phyloP scores from a whole-genome alignment of 179 eudicot genomes.

The Carnegiea gigantea region DNA sequence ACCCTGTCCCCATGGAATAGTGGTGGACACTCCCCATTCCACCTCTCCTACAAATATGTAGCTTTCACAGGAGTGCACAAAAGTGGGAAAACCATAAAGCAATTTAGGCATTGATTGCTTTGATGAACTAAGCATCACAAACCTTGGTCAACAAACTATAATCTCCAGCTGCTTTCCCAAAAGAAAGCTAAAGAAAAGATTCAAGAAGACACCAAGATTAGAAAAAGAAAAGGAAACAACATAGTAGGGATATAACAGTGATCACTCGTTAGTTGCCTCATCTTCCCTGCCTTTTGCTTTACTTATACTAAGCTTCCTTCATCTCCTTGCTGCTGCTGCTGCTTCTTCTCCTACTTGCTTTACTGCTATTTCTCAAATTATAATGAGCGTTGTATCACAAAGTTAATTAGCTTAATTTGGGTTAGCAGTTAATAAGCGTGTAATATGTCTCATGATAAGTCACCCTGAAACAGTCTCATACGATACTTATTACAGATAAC shows the following conservation, averaged over 20 bases:
- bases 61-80: constrained; percentile 22
- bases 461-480: too few species aligned
- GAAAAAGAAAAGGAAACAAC: constrained; percentile 15
- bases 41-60: not conserved
- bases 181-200: constrained; percentile 34
- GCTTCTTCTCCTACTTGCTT: not conserved
- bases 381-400: not conserved
- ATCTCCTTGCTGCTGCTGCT: not conserved
- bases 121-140: constrained; percentile 47
- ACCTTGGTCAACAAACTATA: constrained; percentile 55
- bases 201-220: constrained; percentile 22
- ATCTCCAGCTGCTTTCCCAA: constrained; percentile 32
- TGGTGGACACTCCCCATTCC: not conserved
- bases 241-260: constrained; percentile 19
- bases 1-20: too few species aligned
- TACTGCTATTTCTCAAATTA: not conserved
- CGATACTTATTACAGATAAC: too few species aligned
- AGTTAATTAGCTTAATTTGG: not conserved
- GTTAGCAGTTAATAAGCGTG: too few species aligned
- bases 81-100: constrained; percentile 14
- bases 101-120: constrained; percentile 45
- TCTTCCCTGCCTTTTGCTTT: constrained; percentile 7
- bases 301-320: not conserved
- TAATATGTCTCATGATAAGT: too few species aligned
- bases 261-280: not conserved